Base-by-base conservation (phyloP, 495 filamentous ascomycete genomes). In the Aspergillus taichungensis region DNA sequence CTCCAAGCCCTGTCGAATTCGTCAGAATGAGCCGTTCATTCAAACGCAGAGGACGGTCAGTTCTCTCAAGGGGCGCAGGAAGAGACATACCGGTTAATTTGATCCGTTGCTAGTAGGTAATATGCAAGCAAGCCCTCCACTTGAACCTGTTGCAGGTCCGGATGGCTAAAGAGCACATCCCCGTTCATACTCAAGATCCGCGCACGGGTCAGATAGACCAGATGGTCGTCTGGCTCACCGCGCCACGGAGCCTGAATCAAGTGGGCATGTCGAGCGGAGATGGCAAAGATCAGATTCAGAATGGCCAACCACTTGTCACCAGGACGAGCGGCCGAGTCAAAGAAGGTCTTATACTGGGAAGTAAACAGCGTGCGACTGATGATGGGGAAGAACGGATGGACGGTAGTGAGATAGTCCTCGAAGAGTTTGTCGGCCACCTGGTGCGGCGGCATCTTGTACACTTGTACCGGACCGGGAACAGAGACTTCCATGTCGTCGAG, bases 201-300 rank as follows among this genome's bases (percentile, higher is more conserved):
- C 34, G 82, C 82, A 43, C 82, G 68, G n/a, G 74, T 66, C 52
- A 78, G 72, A 53, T 80, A 84, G 10, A 77, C 54, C 38, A 81
- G 45, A 57, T 83, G 78, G 48, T 81, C 80, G 36, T 66, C 61
- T 18, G 72, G 67, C 49, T 64, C 65, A 6, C 64, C 65, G 33
- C 55, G 63, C 73, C 72, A 78, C 24, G 69, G 63, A 10, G 71
- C 73, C 43, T 72, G 69, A 6, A 61, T 57, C 8, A 85, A 66
- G 48, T 77, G 70, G 13, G 72, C 70, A 57, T 82, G 77, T 43
- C 73, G 73, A 8, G 79, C 69, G 6, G 69, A 68, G 43, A 84
- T 83, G 13, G 82, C 82, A 47, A 85, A 82, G 12, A 85, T 75
- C 43, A 83, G 59, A 52, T 85, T 85, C 28, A 84, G 47, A 30